Evolutionary conservation across 176 grass and related monocot species (phyloP).

Genomic region (Triticum timopheevii): DNA sequence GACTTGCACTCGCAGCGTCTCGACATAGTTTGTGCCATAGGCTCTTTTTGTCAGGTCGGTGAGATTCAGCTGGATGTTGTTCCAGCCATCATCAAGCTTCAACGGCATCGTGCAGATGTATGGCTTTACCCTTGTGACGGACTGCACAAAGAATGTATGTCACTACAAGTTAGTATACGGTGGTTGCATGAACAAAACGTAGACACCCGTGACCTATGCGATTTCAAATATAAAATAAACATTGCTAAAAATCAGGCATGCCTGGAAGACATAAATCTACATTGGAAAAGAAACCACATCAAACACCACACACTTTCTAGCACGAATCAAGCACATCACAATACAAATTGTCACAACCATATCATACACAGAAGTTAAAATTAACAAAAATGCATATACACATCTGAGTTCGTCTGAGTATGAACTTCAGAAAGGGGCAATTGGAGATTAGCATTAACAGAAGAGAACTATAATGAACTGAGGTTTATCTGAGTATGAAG

Average conservation of each 20-base stretch:
- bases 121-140: conserved; percentile 82
- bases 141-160: conserved; percentile 31
- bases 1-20: conserved; percentile 86
- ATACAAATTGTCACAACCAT: background rate
- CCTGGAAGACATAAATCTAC: background rate
- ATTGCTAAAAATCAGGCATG: background rate
- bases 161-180: background rate
- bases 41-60: conserved; percentile 73
- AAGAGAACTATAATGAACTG: background rate
- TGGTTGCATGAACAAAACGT: background rate
- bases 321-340: background rate
- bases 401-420: too few relatives aligned
- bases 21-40: conserved; percentile 91
- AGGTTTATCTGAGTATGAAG: background rate
- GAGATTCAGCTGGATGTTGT: conserved; percentile 90
- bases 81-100: conserved; percentile 85
- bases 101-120: conserved; percentile 95
- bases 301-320: background rate
- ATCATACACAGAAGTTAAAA: background rate
- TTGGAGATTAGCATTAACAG: background rate
- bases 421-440: background rate
- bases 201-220: background rate
- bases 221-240: background rate
- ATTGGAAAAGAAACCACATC: background rate
- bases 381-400: background rate